These are phyloP conservation scores for Populus pruinosa DNA, from an alignment of 345 rosid genomes.

Conservation along the genomic window DNA sequence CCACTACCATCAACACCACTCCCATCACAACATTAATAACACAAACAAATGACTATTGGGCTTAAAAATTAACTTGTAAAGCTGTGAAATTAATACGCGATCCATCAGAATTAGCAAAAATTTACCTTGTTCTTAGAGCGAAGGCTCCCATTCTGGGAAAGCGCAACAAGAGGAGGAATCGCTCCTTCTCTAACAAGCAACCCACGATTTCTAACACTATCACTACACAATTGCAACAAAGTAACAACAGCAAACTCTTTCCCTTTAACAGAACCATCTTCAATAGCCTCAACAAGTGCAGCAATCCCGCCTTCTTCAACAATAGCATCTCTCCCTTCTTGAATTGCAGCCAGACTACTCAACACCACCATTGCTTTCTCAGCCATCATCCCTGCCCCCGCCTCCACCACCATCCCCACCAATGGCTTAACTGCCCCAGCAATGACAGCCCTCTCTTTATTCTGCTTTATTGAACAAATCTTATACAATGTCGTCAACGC, in stretches of 20 bases:
- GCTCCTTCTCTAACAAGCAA: slow-evolving; percentile 96
- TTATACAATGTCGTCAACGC: slow-evolving; percentile 89
- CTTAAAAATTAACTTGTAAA: neutral
- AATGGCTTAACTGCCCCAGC: slow-evolving; percentile 93
- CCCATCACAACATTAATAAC: neutral
- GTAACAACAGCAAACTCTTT: slow-evolving; percentile 85
- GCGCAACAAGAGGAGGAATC: slow-evolving; percentile 92
- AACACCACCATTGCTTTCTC: slow-evolving; percentile 97
- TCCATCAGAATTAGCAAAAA: neutral
- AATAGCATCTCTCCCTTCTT: slow-evolving; percentile 70
- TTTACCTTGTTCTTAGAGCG: slow-evolving; percentile 79
- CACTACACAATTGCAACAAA: slow-evolving; percentile 73
- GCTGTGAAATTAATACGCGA: neutral
- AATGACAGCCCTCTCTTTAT: slow-evolving; percentile 85
- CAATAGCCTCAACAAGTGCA: slow-evolving; percentile 86
- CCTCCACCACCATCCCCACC: slow-evolving; percentile 70
- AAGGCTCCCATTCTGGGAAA: slow-evolving; percentile 72
- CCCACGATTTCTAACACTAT: slow-evolving; percentile 69
- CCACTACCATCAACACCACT: neutral
- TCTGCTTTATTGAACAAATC: slow-evolving; percentile 67
- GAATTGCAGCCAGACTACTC: slow-evolving; percentile 67
- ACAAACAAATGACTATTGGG: neutral
- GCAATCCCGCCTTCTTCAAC: slow-evolving; percentile 89
- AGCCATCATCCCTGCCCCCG: slow-evolving; percentile 77
- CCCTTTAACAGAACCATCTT: slow-evolving; percentile 81